phyloP scores from a whole-genome alignment of 2,329 filamentous ascomycete species.

The Trichoderma simmonsii region DNA sequence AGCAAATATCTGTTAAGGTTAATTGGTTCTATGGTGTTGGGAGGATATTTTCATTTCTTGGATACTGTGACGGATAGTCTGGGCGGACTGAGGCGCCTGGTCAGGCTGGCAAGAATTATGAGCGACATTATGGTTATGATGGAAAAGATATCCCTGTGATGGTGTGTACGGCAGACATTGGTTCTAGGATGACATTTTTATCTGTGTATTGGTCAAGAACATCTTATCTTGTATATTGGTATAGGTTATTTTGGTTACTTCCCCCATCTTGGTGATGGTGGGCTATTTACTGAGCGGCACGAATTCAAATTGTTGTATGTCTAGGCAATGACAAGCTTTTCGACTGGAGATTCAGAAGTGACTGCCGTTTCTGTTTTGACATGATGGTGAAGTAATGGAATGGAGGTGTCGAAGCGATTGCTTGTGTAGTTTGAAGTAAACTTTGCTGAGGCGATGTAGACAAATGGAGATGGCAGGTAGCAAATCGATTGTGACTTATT shows the following conservation, averaged over 20 bases:
- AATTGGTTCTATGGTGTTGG: slow-evolving; percentile 5
- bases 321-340: not conserved
- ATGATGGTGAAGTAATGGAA: not conserved
- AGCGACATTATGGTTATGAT: slow-evolving; percentile 14
- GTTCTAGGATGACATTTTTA: not conserved
- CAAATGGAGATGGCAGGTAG: not conserved
- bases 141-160: slow-evolving; percentile 14
- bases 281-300: not conserved
- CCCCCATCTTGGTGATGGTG: not conserved
- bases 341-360: not conserved
- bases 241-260: not conserved
- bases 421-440: not conserved
- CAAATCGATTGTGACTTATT: not conserved
- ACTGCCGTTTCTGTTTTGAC: not conserved
- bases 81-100: slow-evolving; percentile 2
- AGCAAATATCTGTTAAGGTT: not conserved
- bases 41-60: not conserved
- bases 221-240: not conserved
- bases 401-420: not conserved
- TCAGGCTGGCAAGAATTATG: slow-evolving; percentile 1
- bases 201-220: not conserved
- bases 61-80: not conserved
- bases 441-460: not conserved
- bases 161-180: slow-evolving; percentile 5
- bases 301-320: not conserved